Percentiles rank a stretch among this genome's conserved stretches.
Conservation (phyloP, 495 filamentous ascomycete species). For the Penicillium ucsense region DNA sequence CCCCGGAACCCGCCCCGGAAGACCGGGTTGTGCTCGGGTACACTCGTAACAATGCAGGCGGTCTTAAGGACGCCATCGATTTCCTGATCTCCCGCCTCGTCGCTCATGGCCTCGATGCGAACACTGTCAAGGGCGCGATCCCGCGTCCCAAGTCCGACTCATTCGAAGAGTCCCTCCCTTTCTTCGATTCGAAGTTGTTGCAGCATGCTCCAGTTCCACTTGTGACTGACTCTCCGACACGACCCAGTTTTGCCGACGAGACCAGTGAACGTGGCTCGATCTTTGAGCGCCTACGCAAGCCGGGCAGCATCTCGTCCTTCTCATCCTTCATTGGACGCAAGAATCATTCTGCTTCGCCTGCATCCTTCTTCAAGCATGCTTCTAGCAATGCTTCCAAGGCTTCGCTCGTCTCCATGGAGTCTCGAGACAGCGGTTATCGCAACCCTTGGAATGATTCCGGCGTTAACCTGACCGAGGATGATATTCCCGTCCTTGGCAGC, state of each 20-base stretch:
- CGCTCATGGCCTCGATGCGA: conserved; percentile 72
- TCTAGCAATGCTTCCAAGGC: conserved; percentile 91
- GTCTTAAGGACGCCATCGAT: conserved; percentile 91
- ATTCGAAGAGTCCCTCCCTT: conserved; percentile 91
- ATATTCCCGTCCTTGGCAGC: conserved; percentile 52
- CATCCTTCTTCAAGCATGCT: conserved; percentile 82
- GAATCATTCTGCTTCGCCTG: conserved; percentile 78
- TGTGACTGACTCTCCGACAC: conserved; percentile 75
- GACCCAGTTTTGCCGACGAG: conserved; percentile 66
- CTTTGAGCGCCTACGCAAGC: conserved; percentile 83
- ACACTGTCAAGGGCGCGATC: conserved; percentile 82
- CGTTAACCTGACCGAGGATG: conserved; percentile 84
- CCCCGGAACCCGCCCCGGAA: conserved; percentile 27
- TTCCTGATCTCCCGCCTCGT: conserved; percentile 78
- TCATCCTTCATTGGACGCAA: conserved; percentile 88
- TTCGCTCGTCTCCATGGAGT: conserved; percentile 87
- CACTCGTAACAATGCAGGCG: conserved; percentile 94
- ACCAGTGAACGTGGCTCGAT: conserved; percentile 71
- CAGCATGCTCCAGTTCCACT: conserved; percentile 78
- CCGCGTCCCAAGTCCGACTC: conserved; percentile 96
- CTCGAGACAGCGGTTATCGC: conserved; percentile 81
- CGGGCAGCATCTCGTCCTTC: conserved; percentile 84
- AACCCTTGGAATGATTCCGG: conserved; percentile 97
- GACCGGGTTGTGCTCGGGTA: conserved; percentile 61
- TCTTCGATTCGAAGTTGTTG: conserved; percentile 91